Base-by-base conservation (phyloP, 352 stramenopile genomes). In the Phytophthora palmivora region DNA sequence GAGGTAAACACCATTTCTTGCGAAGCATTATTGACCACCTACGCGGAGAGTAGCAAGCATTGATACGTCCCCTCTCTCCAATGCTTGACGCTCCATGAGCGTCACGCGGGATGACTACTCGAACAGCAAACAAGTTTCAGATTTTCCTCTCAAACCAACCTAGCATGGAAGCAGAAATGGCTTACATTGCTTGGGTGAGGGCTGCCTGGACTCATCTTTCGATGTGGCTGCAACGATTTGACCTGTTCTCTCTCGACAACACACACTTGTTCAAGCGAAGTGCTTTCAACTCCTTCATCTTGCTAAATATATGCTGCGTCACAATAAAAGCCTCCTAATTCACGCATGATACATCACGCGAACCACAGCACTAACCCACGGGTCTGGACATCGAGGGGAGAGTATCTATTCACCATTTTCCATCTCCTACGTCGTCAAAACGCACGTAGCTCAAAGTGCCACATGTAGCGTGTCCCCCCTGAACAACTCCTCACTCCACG, bases 181-280 rank as follows among this genome's bases (percentile, higher is more conserved):
- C 76, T 46, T 63, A 85, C 76, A 57, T 61, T 79, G 48, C 47
- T 72, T 4, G 42, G 66, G 12, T 46, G 71, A 39, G 53, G 28
- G 19, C 65, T 58, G 33, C 38, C 53, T 97, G 73, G 50, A 98
- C 85, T 58, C 95, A 95, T n/a, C n/a, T n/a, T n/a, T n/a, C n/a
- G n/a, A n/a, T n/a, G n/a, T 32, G 28, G 18, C 14, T 9, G 11
- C 11, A 7, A 19, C 6, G 34, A 36, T 12, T 28, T 28, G 24
- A 28, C 6, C 24, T 6, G 24, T 6, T 28, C 3, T 28, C 24
- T 3, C n/a, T n/a, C n/a, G n/a, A n/a, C n/a, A n/a, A n/a, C n/a
- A n/a, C n/a, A n/a, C n/a, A n/a, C n/a, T n/a, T n/a, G n/a, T n/a
- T n/a, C n/a, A n/a, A n/a, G n/a, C n/a, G n/a, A n/a, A n/a, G n/a